Percentiles rank a stretch among this genome's conserved stretches.
These are phyloP conservation scores for Aspergillus fumigatus DNA, from an alignment of 2,329 filamentous ascomycete species.

Conservation along the genomic window DNA sequence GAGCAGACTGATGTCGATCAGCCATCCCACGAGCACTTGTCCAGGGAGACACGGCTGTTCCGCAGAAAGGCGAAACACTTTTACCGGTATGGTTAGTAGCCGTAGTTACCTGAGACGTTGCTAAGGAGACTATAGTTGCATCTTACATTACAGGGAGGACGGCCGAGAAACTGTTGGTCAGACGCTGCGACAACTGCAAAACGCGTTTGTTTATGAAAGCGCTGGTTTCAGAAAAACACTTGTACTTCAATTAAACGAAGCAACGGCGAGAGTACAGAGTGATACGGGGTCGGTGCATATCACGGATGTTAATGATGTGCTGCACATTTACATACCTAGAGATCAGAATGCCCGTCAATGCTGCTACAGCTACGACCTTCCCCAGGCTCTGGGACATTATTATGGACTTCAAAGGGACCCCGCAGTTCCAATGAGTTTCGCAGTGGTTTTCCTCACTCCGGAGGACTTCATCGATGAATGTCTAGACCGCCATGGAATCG, in stretches of 20 bases:
- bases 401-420: not conserved
- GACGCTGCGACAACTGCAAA: not conserved
- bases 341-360: not conserved
- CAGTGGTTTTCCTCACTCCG: not conserved
- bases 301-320: not conserved
- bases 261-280: conserved; percentile 1
- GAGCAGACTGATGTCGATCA: conserved; percentile 1
- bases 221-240: not conserved
- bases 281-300: conserved; percentile 3
- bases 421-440: not conserved
- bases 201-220: not conserved
- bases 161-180: not conserved
- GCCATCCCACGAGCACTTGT: not conserved
- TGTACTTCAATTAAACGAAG: not conserved
- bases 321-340: conserved; percentile 2
- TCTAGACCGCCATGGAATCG: not conserved
- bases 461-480: not conserved
- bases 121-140: no score
- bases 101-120: no score
- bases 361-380: conserved; percentile 1
- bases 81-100: not conserved
- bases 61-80: not conserved
- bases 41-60: not conserved
- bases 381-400: not conserved
- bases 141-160: no score